Evolutionary conservation across 2,329 filamentous ascomycete genomes (phyloP).

Genomic region (Drechslera avenae): DNA sequence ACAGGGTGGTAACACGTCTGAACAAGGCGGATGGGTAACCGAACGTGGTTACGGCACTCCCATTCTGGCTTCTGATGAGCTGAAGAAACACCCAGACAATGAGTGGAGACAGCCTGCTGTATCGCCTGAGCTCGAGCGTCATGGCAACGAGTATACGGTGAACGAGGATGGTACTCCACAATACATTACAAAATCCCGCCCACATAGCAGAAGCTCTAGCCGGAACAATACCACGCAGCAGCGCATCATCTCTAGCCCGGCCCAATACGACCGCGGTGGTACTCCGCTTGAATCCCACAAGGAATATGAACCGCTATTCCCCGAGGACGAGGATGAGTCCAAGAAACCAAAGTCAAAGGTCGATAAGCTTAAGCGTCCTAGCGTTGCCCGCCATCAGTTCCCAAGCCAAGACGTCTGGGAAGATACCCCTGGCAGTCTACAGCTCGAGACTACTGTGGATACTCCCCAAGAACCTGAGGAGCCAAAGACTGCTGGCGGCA

Average conservation of each 20-base stretch:
- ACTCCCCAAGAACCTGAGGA: slow-evolving; percentile 71
- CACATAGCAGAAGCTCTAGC: slow-evolving; percentile 55
- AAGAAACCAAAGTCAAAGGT: slow-evolving; percentile 58
- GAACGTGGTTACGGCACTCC: slow-evolving; percentile 72
- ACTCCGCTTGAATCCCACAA: slow-evolving; percentile 85
- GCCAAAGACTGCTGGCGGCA: slow-evolving; percentile 44
- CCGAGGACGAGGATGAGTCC: slow-evolving; percentile 69
- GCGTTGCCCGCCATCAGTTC: slow-evolving; percentile 67
- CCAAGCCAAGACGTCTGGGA: slow-evolving; percentile 98
- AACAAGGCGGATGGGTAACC: slow-evolving; percentile 58
- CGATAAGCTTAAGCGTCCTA: slow-evolving; percentile 62
- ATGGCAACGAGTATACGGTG: slow-evolving; percentile 60
- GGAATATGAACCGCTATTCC: slow-evolving; percentile 94
- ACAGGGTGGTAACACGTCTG: slow-evolving; percentile 52
- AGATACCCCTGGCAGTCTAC: slow-evolving; percentile 84
- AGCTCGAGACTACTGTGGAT: slow-evolving; percentile 78
- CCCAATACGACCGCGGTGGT: slow-evolving; percentile 58
- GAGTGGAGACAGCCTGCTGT: slow-evolving; percentile 80
- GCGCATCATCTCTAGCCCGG: slow-evolving; percentile 34
- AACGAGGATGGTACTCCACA: slow-evolving; percentile 44
- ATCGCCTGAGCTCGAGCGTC: slow-evolving; percentile 67
- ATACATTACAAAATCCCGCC: slow-evolving; percentile 58
- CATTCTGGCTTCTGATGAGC: slow-evolving; percentile 87
- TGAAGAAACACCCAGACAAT: slow-evolving; percentile 72
- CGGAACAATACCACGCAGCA: slow-evolving; percentile 64